Percentiles rank a stretch among this genome's conserved stretches.
phyloP scores from a whole-genome alignment of 805 yeast genomes.

The Kodamaea laetipori region DNA sequence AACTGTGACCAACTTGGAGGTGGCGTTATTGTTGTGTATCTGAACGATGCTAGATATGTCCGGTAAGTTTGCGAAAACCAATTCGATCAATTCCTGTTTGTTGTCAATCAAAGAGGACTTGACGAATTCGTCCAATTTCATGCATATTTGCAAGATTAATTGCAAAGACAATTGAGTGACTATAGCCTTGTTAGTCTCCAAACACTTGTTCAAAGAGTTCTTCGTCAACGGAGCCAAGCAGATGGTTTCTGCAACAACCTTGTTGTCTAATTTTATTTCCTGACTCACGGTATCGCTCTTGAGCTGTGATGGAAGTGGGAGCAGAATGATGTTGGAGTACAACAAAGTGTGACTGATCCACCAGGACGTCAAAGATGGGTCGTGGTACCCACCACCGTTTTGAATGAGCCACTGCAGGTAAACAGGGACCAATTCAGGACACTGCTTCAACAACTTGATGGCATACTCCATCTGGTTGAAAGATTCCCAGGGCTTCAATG shows the following conservation, averaged over 20 bases:
- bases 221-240: constrained; percentile 67
- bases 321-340: constrained; percentile 57
- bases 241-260: constrained; percentile 53
- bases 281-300: constrained; percentile 32
- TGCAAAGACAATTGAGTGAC: constrained; percentile 68
- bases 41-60: constrained; percentile 48
- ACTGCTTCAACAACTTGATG: constrained; percentile 48
- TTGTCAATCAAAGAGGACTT: constrained; percentile 17
- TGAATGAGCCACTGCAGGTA: constrained; percentile 58
- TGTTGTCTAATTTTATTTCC: constrained; percentile 29
- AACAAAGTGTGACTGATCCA: constrained; percentile 78
- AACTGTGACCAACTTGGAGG: constrained; percentile 43
- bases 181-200: constrained; percentile 47
- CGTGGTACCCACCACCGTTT: constrained; percentile 68
- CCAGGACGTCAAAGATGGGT: constrained; percentile 76
- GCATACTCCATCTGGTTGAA: constrained; percentile 59
- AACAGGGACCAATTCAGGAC: constrained; percentile 75
- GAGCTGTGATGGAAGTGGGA: constrained; percentile 51
- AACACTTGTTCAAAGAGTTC: constrained; percentile 56
- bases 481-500: constrained; percentile 82
- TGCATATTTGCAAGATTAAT: constrained; percentile 53
- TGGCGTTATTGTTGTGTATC: constrained; percentile 38
- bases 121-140: constrained; percentile 51
- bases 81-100: constrained; percentile 30
- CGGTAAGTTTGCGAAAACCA: constrained; percentile 45